These are phyloP conservation scores for Pseudoturritis turrita DNA, from an alignment of 345 rosid genomes.

Conservation along the genomic window DNA sequence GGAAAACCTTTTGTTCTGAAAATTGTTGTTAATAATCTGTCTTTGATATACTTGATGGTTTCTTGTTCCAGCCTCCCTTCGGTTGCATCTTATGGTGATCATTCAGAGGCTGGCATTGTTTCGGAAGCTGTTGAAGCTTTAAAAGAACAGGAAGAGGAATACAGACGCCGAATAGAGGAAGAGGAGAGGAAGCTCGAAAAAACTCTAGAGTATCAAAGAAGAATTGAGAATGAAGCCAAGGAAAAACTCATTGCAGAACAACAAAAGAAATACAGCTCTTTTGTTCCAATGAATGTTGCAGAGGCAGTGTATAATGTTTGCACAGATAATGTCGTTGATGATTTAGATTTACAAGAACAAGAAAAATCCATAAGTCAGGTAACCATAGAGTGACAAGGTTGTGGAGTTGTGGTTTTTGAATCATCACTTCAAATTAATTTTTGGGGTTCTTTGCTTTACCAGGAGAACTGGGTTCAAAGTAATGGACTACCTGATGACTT, in stretches of 20 bases:
- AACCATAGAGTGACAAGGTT: neutral
- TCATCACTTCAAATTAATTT: neutral
- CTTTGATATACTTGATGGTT: slow-evolving; percentile 19
- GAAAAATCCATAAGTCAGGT: slow-evolving; percentile 18
- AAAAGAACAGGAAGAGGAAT: slow-evolving; percentile 70
- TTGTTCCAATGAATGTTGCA: slow-evolving; percentile 31
- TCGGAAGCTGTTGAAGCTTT: slow-evolving; percentile 41
- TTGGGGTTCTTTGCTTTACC: slow-evolving; percentile 24
- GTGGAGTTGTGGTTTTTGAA: neutral
- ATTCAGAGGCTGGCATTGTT: slow-evolving; percentile 43
- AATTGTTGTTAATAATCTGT: neutral
- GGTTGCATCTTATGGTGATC: slow-evolving; percentile 49
- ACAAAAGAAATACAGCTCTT: slow-evolving; percentile 47
- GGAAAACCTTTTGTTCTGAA: neutral
- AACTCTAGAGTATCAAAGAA: slow-evolving; percentile 80
- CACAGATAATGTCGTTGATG: slow-evolving; percentile 32
- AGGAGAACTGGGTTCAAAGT: slow-evolving; percentile 37
- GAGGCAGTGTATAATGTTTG: slow-evolving; percentile 32
- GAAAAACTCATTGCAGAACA: slow-evolving; percentile 82
- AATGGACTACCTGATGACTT: slow-evolving; percentile 35
- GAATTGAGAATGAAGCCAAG: slow-evolving; percentile 88
- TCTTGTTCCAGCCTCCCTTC: slow-evolving; percentile 53
- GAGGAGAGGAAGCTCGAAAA: slow-evolving; percentile 91
- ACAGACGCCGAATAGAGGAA: slow-evolving; percentile 63
- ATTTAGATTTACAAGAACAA: slow-evolving; percentile 23